These are phyloP conservation scores for Debaryomyces castellii DNA, from an alignment of 805 yeast species.

Conservation along the genomic window DNA sequence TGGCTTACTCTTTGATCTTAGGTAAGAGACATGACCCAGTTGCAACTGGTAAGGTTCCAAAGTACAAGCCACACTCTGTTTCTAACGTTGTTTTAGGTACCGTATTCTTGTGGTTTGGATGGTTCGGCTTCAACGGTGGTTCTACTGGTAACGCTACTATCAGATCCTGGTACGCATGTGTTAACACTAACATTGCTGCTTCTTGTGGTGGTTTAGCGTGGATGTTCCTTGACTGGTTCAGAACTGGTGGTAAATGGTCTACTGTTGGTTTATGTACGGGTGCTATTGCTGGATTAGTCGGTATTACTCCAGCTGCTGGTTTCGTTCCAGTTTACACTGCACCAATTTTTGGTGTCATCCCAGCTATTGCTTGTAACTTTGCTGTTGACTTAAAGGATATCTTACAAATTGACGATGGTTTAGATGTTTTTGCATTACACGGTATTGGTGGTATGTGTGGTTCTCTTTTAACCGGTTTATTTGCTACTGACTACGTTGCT, in stretches of 20 bases:
- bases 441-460: conserved; percentile 93
- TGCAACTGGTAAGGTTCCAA: conserved; percentile 69
- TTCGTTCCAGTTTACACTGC: conserved; percentile 91
- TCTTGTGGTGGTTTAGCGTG: conserved; percentile 90
- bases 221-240: conserved; percentile 86
- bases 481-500: conserved; percentile 88
- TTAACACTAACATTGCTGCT: conserved; percentile 93
- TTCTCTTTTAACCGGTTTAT: conserved; percentile 81
- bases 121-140: conserved; percentile 99
- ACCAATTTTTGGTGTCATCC: conserved; percentile 76
- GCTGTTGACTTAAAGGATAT: conserved; percentile 78
- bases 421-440: conserved; percentile 91
- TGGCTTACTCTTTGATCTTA: conserved; percentile 86
- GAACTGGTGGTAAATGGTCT: conserved; percentile 89
- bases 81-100: conserved; percentile 90
- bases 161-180: conserved; percentile 92
- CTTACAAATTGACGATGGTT: conserved; percentile 85
- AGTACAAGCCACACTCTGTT: conserved; percentile 92
- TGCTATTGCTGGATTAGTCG: conserved; percentile 89
- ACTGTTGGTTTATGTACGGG: conserved; percentile 94
- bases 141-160: conserved; percentile 91
- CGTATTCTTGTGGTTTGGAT: conserved; percentile 94
- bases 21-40: conserved; percentile 91
- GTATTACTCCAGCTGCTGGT: conserved; percentile 97
- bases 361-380: conserved; percentile 77